Evolutionary conservation across 306 rosid genomes (phyloP).

Genomic region (Prunus campanulata): DNA sequence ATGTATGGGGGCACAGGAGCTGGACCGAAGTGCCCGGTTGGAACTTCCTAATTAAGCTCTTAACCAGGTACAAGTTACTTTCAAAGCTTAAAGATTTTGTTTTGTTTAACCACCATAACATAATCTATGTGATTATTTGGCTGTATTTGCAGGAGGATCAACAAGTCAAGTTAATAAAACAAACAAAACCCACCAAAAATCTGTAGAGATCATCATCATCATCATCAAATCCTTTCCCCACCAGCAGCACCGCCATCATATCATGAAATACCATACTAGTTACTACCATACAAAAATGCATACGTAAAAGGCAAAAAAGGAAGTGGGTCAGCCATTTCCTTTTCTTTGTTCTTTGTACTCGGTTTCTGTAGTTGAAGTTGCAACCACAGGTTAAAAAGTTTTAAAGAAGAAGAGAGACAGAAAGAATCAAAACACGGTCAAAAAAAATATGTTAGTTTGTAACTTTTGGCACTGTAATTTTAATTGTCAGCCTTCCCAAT

Average conservation of each 20-base stretch:
- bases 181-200: conserved; percentile 31
- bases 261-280: conserved; percentile 52
- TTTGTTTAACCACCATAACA: background rate
- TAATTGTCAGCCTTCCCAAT: background rate
- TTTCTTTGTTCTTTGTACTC: conserved; percentile 45
- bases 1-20: conserved; percentile 80
- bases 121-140: background rate
- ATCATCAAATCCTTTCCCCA: conserved; percentile 14
- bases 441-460: conserved; percentile 37
- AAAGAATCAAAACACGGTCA: conserved; percentile 33
- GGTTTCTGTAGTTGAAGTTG: conserved; percentile 59
- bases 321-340: conserved; percentile 59
- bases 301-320: conserved; percentile 61
- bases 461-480: conserved; percentile 49
- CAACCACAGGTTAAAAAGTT: conserved; percentile 63
- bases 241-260: conserved; percentile 22
- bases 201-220: conserved; percentile 47
- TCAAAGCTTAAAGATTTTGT: background rate
- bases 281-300: conserved; percentile 84
- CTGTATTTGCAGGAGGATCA: conserved; percentile 45
- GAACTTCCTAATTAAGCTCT: conserved; percentile 35
- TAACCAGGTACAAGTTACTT: conserved; percentile 28
- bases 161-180: conserved; percentile 25
- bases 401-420: conserved; percentile 15
- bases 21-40: conserved; percentile 63